Evolutionary conservation across 2,329 filamentous ascomycete genomes (phyloP), one percentile per base, ranked within the genome.

Genomic region (Colletotrichum tamarilloi): DNA sequence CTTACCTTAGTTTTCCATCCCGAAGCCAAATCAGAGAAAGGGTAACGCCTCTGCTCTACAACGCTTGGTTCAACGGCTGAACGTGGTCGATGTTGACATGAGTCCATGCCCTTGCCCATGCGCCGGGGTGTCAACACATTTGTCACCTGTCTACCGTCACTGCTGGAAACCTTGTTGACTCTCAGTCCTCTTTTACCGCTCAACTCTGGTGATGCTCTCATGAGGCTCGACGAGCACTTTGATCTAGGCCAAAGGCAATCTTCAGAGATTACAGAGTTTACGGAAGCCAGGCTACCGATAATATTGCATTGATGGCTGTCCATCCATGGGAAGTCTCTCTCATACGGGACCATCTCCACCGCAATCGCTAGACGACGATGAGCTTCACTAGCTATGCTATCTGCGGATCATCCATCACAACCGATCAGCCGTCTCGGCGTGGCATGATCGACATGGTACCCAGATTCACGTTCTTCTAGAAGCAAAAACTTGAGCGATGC

Each of bases 31-130:
- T n/a, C 19, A n/a, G 42, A n/a, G 42, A 8, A 8, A 49, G 4
- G 8, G 16, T 19, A 11, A 49, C 16, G 6, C 19, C 6, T 8
- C 42, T 49, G 19, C 19, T 53, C 46, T 55, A 16, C 28, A 14
- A 11, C 60, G 60, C 46, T 64, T 64, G 62, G 46, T 64, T 53
- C 46, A n/a, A 32, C n/a, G 42, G 38, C 59, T 62, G 59, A 62
- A 19, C 19, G 38, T 28, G 8, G 6, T 5, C 59, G 4, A 16
- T 22, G 14, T 28, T 53, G 46, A 35, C n/a, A 28, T 5, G 5
- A 46, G 28, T 8, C 52, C 24, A 28, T 19, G 19, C 24, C 24
- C 38, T 30, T 24, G 19, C 22, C 52, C 52, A 55, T 26, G 52
- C 19, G 42, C 19, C 42, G 42, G 42, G 16, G 42, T 49, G 42